Conservation (phyloP, 2,329 filamentous ascomycete species). For the Botrytis sinoallii region DNA sequence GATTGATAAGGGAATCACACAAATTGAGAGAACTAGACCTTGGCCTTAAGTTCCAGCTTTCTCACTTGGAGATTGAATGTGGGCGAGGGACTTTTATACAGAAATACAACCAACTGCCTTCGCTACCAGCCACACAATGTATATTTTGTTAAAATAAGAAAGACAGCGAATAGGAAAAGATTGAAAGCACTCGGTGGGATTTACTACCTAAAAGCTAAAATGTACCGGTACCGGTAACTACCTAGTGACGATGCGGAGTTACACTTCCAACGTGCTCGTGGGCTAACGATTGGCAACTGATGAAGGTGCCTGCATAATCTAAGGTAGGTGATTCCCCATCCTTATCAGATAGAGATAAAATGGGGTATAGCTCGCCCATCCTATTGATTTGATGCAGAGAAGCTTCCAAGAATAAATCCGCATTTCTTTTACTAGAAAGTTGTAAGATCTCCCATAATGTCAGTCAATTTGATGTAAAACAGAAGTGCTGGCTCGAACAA, state of each 20-base stretch:
- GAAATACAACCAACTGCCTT: neutral
- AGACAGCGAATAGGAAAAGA: neutral
- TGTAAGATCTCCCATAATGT: neutral
- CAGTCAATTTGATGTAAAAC: neutral
- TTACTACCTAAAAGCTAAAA: neutral
- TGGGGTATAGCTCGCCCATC: neutral
- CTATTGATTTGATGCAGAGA: neutral
- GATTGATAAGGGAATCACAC: neutral
- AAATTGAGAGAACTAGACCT: neutral
- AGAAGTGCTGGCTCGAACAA: neutral
- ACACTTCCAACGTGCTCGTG: neutral
- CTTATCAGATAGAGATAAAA: neutral
- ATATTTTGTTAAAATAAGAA: neutral
- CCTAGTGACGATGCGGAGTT: neutral
- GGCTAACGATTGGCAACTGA: constrained; percentile 5
- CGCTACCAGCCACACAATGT: neutral
- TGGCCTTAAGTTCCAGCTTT: neutral
- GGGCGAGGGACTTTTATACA: neutral
- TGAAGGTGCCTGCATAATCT: neutral
- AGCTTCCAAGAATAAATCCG: neutral
- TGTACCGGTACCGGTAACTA: neutral
- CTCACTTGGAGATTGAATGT: neutral
- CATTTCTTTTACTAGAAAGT: neutral
- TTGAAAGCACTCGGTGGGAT: neutral
- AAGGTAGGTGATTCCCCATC: neutral